Percentiles rank a stretch among this genome's conserved stretches.
These are phyloP conservation scores for Schoenoplectus tabernaemontani DNA, from an alignment of 202 grass and related monocot genomes.

Conservation along the genomic window DNA sequence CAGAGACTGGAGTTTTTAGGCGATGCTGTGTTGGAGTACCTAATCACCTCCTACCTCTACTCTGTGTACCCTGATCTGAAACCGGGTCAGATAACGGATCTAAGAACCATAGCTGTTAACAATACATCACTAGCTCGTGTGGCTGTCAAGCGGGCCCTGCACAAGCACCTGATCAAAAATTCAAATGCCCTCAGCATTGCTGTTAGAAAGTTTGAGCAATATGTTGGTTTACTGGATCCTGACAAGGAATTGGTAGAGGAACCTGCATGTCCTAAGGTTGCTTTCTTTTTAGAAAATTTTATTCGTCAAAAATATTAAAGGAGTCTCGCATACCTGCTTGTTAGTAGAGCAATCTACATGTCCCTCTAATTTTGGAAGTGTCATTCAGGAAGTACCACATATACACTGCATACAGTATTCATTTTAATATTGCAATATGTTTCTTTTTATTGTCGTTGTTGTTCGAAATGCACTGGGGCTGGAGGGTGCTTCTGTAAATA, in stretches of 20 bases:
- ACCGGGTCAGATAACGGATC: constrained; percentile 91
- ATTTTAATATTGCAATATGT: neutral
- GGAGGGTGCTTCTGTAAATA: constrained; percentile 5
- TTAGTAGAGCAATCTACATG: neutral
- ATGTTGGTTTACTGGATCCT: constrained; percentile 50
- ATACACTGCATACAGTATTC: neutral
- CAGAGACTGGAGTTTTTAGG: constrained; percentile 97
- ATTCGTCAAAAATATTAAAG: neutral
- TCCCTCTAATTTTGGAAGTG: neutral
- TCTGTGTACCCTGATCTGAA: constrained; percentile 77
- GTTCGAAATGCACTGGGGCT: neutral
- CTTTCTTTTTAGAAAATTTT: constrained; percentile 18
- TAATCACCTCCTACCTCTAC: constrained; percentile 90
- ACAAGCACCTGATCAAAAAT: constrained; percentile 83
- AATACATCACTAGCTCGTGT: constrained; percentile 68
- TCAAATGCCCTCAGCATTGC: constrained; percentile 45
- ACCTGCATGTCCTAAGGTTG: constrained; percentile 93
- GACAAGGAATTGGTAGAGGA: constrained; percentile 69
- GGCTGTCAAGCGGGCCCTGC: constrained; percentile 49
- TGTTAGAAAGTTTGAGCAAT: constrained; percentile 58
- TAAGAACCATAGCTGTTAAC: constrained; percentile 66
- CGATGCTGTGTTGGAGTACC: constrained; percentile 93
- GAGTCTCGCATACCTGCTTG: neutral
- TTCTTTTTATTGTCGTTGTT: neutral
- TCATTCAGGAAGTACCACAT: neutral